These are phyloP conservation scores for Spironucleus salmonicida DNA, from an alignment of 208 protist genomes.

Conservation along the genomic window DNA sequence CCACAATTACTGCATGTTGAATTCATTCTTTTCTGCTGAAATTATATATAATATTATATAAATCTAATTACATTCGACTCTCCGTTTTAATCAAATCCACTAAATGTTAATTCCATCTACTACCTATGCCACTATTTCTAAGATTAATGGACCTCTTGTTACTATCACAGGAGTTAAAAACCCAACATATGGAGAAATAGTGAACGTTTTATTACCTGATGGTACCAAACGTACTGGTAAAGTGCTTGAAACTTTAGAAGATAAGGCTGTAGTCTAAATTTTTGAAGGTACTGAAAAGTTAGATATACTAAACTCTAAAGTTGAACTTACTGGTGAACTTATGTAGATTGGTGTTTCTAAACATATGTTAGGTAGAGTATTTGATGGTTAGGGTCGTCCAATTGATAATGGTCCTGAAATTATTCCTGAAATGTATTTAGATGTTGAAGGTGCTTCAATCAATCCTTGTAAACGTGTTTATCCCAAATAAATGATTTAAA, in stretches of 20 bases:
- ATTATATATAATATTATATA: too few species aligned
- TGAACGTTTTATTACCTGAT: constrained; percentile 80
- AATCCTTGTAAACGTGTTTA: constrained; percentile 94
- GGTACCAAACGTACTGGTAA: constrained; percentile 50
- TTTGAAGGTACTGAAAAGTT: constrained; percentile 39
- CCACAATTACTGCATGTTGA: too few species aligned
- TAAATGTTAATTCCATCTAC: too few species aligned
- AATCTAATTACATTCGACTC: too few species aligned
- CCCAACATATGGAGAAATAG: constrained; percentile 96
- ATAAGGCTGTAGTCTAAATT: constrained; percentile 93
- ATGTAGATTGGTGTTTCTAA: constrained; percentile 89
- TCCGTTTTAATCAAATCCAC: too few species aligned
- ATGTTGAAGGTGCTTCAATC: constrained; percentile 96
- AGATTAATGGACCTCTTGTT: constrained; percentile 96
- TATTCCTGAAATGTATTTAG: constrained; percentile 90
- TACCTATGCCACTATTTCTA: constrained; percentile 92
- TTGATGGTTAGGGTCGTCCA: constrained; percentile 96
- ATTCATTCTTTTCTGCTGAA: too few species aligned
- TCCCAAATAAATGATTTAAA: constrained; percentile 99
- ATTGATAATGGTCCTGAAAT: constrained; percentile 88
- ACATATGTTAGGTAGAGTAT: constrained; percentile 97
- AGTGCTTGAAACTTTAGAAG: constrained; percentile 90
- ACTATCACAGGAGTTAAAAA: constrained; percentile 95
- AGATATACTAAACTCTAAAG: constrained; percentile 18
- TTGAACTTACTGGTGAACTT: constrained; percentile 94